Evolutionary conservation across 2,329 filamentous ascomycete species (phyloP).

Genomic region (Bertia moriformis): DNA sequence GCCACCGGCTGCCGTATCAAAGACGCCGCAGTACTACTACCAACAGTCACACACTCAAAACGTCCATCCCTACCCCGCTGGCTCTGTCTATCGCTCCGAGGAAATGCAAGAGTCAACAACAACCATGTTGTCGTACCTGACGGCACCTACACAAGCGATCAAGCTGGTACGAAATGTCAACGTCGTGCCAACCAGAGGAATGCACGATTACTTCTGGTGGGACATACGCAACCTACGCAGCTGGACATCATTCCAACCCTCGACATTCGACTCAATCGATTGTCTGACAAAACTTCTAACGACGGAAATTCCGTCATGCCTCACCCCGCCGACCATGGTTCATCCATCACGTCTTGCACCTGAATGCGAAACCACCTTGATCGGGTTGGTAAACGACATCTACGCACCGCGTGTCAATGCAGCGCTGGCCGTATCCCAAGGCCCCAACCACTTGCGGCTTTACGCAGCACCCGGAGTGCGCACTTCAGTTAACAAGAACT

Average conservation of each 20-base stretch:
- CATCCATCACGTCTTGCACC: slow-evolving; percentile 24
- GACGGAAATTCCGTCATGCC: slow-evolving; percentile 24
- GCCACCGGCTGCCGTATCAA: not conserved
- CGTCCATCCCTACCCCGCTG: not conserved
- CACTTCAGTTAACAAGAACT: not conserved
- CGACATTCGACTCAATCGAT: slow-evolving; percentile 35
- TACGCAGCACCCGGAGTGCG: slow-evolving; percentile 16
- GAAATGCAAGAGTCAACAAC: slow-evolving; percentile 21
- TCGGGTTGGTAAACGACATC: slow-evolving; percentile 35
- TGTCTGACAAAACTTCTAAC: slow-evolving; percentile 39
- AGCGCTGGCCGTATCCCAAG: slow-evolving; percentile 43
- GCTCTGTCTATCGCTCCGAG: not conserved
- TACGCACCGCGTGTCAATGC: slow-evolving; percentile 48
- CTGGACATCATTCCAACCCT: slow-evolving; percentile 44
- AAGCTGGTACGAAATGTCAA: slow-evolving; percentile 41
- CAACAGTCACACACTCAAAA: not conserved
- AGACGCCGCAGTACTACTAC: not conserved
- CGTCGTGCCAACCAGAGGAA: slow-evolving; percentile 24
- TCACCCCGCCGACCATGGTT: slow-evolving; percentile 10
- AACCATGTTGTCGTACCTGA: slow-evolving; percentile 42
- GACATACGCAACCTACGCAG: slow-evolving; percentile 47
- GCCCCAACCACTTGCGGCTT: slow-evolving; percentile 29
- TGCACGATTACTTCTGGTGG: slow-evolving; percentile 49
- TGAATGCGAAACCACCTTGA: slow-evolving; percentile 36
- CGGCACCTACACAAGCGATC: slow-evolving; percentile 39